Percentiles rank a stretch among this genome's conserved stretches.
Evolutionary conservation across 2,329 filamentous ascomycete species (phyloP).

Genomic region (Aspergillus tamarii): DNA sequence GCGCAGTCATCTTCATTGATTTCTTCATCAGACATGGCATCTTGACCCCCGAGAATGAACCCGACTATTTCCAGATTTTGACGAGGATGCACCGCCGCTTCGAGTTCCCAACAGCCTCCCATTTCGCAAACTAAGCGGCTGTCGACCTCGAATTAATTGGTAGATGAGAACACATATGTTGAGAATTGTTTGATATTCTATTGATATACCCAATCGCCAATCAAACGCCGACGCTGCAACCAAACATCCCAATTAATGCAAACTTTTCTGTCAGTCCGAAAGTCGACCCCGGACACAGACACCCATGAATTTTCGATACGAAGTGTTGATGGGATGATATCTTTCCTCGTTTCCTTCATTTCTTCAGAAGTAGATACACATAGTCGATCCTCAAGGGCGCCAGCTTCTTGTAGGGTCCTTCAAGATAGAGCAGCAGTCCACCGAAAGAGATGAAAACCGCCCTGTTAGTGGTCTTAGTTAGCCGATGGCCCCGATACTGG

Average conservation of each 20-base stretch:
- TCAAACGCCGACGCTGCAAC: constrained; percentile 49
- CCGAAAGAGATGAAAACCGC: constrained; percentile 95
- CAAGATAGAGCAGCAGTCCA: constrained; percentile 83
- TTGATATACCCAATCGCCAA: constrained; percentile 41
- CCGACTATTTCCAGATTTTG: constrained; percentile 74
- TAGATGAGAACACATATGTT: constrained; percentile 8
- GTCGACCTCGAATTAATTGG: neutral
- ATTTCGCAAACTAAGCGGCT: constrained; percentile 20
- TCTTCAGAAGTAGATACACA: constrained; percentile 92
- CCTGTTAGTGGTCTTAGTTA: constrained; percentile 54
- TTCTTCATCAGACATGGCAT: constrained; percentile 88
- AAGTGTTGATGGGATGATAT: constrained; percentile 7
- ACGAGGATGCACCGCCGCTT: constrained; percentile 75
- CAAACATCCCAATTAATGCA: constrained; percentile 29
- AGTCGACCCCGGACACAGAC: constrained; percentile 4
- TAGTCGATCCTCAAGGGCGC: constrained; percentile 90
- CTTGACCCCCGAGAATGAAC: constrained; percentile 77
- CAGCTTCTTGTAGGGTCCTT: constrained; percentile 95
- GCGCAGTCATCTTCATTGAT: constrained; percentile 79
- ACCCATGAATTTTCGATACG: constrained; percentile 5
- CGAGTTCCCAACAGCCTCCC: constrained; percentile 72
- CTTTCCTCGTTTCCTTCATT: constrained; percentile 53
- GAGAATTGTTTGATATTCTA: constrained; percentile 33
- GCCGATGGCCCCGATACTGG: neutral
- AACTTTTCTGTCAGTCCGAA: constrained; percentile 26